Conservation (phyloP, 768 basidiomycete species). For the Termitomyces bulborhizus region DNA sequence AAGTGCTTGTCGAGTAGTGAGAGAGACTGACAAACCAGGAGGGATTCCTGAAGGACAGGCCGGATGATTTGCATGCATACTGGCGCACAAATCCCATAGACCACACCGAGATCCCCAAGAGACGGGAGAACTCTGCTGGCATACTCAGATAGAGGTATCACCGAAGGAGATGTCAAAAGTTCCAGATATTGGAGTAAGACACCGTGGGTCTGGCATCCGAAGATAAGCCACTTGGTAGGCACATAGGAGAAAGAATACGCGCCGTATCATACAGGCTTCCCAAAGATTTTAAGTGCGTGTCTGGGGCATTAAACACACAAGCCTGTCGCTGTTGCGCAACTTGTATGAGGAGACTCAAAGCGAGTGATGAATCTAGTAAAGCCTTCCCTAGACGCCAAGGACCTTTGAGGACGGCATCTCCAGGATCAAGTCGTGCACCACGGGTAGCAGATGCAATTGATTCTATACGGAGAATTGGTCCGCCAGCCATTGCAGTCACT, state of each 20-base stretch:
- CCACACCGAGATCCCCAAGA: conserved; percentile 62
- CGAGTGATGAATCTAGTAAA: conserved; percentile 64
- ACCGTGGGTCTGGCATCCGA: conserved; percentile 67
- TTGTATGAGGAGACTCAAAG: conserved; percentile 86
- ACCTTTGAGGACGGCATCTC: conserved; percentile 57
- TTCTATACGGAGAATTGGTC: conserved; percentile 80
- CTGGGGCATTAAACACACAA: conserved; percentile 68
- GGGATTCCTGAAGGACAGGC: conserved; percentile 61
- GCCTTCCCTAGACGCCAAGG: conserved; percentile 61
- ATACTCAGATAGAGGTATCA: conserved; percentile 68
- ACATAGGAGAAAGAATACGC: conserved; percentile 23
- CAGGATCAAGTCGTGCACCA: conserved; percentile 65
- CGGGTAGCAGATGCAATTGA: conserved; percentile 76
- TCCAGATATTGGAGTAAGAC: conserved; percentile 91
- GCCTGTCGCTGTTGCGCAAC: conserved; percentile 88
- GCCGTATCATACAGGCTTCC: conserved; percentile 88
- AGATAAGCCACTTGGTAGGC: conserved; percentile 6
- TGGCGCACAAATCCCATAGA: conserved; percentile 76
- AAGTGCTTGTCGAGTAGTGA: neutral
- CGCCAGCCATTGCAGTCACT: conserved; percentile 87
- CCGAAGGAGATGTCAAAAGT: conserved; percentile 67
- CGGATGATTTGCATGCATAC: conserved; percentile 94
- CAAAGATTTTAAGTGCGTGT: conserved; percentile 80
- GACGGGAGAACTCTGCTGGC: conserved; percentile 69
- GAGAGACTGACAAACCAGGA: conserved; percentile 43